Evolutionary conservation across 495 filamentous ascomycete genomes (phyloP), one percentile per base, ranked within the genome.

Genomic region (Parachaetomium inaequale): DNA sequence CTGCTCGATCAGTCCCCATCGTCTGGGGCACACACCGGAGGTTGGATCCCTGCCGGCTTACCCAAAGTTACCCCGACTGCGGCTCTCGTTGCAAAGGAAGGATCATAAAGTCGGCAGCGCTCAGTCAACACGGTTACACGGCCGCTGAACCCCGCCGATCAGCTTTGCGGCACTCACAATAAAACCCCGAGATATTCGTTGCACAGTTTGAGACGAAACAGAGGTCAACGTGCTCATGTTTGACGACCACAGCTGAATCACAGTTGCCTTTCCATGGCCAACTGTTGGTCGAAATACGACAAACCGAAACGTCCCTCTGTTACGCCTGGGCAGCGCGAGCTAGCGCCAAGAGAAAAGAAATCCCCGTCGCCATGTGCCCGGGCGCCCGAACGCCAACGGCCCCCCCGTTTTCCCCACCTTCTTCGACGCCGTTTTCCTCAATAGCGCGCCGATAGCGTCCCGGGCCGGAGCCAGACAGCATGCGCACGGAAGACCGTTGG

Each of bases 301-400:
- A 31, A 31, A 19, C 28, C 7, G 36, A 52, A n/a, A 23, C 31
- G 31, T n/a, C n/a, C n/a, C n/a, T n/a, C n/a, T n/a, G n/a, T 54
- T 15, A 14, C 42, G 19, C n/a, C 32, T 46, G 14, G 19, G 19
- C 36, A 17, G 36, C 36, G 36, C 36, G 8, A 36, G 23, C 23
- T 11, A n/a, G 6, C 14, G 14, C 7, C 4, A 29, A 21, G 11
- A 28, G 12, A 4, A 15, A n/a, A 23, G 19, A 56, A 56, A 61
- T 59, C 58, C 50, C 49, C 58, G 49, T 61, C 28, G 58, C 58
- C 58, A 61, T 61, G 58, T 55, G 58, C 40, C n/a, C n/a, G n/a
- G n/a, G n/a, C 36, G 15, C 21, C 28, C 14, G 38, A 42, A n/a
- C 15, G 17, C 25, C 38, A 15, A 26, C 36, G 36, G n/a, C 19